phyloP scores from a whole-genome alignment of 2,329 filamentous ascomycete species.

The Mycosphaerella arachidis region DNA sequence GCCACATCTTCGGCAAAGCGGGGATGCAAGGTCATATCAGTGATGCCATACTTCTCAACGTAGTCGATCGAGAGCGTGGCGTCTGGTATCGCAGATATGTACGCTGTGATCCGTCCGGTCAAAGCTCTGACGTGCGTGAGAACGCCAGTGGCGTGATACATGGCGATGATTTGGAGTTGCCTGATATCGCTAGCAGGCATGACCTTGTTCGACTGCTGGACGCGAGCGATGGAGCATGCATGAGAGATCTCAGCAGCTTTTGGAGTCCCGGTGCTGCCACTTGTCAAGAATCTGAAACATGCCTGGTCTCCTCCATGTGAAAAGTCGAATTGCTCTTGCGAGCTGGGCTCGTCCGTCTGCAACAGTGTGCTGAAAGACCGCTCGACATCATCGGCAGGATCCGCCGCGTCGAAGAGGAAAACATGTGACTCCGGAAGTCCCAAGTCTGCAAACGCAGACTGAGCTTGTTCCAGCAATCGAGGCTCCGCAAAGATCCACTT shows the following conservation, averaged over 20 bases:
- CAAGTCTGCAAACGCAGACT: background rate
- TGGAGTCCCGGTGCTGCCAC: background rate
- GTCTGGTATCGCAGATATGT: background rate
- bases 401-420: background rate
- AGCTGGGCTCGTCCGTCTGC: background rate
- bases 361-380: background rate
- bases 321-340: background rate
- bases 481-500: background rate
- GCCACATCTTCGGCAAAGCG: background rate
- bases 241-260: conserved; percentile 4
- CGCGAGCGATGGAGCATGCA: background rate
- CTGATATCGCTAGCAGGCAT: background rate
- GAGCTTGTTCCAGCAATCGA: background rate
- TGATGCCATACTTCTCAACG: background rate
- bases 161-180: background rate
- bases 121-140: background rate
- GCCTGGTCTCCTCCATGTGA: background rate
- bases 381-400: background rate
- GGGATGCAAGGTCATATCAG: background rate
- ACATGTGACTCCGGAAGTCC: background rate
- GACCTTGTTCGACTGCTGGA: background rate
- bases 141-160: background rate
- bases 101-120: background rate
- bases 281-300: background rate
- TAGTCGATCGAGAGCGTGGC: background rate